Conservation (phyloP, 2,329 filamentous ascomycete genomes). For the Aureobasidium sp. region DNA sequence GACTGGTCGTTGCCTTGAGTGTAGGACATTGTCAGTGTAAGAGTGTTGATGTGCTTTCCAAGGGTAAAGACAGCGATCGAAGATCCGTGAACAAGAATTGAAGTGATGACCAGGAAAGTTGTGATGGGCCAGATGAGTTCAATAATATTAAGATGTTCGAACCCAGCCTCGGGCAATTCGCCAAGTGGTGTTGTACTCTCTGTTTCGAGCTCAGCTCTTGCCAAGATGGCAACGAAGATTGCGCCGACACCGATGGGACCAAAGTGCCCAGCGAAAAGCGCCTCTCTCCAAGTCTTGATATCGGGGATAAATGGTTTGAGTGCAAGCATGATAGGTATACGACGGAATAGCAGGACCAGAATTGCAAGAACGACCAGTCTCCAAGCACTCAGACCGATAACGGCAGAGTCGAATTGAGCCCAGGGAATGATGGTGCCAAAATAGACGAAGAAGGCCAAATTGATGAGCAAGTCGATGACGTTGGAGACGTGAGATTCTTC, state of each 20-base stretch:
- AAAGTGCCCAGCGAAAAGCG: slow-evolving; percentile 93
- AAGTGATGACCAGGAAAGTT: slow-evolving; percentile 87
- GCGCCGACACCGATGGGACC: slow-evolving; percentile 95
- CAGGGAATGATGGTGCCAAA: slow-evolving; percentile 96
- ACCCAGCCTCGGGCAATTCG: slow-evolving; percentile 50
- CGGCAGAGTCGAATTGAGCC: slow-evolving; percentile 73
- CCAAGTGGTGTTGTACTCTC: slow-evolving; percentile 67
- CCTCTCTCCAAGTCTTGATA: slow-evolving; percentile 96
- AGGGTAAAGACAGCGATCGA: slow-evolving; percentile 96
- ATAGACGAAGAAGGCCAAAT: slow-evolving; percentile 96
- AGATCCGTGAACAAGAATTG: slow-evolving; percentile 94
- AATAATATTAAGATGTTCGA: slow-evolving; percentile 63
- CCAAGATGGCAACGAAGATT: slow-evolving; percentile 89
- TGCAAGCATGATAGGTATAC: slow-evolving; percentile 87
- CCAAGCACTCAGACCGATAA: slow-evolving; percentile 75
- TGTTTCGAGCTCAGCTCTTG: slow-evolving; percentile 82
- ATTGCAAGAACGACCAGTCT: slow-evolving; percentile 87
- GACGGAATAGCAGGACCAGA: slow-evolving; percentile 89
- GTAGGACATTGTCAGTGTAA: slow-evolving; percentile 93
- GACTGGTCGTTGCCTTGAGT: slow-evolving; percentile 79
- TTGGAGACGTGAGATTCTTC: slow-evolving; percentile 98
- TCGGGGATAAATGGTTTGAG: slow-evolving; percentile 93
- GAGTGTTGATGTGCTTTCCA: slow-evolving; percentile 94
- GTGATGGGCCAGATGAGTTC: slow-evolving; percentile 92
- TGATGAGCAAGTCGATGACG: slow-evolving; percentile 95